phyloP scores from a whole-genome alignment of 1,284 basidiomycete species.

The Marasmius sp. region DNA sequence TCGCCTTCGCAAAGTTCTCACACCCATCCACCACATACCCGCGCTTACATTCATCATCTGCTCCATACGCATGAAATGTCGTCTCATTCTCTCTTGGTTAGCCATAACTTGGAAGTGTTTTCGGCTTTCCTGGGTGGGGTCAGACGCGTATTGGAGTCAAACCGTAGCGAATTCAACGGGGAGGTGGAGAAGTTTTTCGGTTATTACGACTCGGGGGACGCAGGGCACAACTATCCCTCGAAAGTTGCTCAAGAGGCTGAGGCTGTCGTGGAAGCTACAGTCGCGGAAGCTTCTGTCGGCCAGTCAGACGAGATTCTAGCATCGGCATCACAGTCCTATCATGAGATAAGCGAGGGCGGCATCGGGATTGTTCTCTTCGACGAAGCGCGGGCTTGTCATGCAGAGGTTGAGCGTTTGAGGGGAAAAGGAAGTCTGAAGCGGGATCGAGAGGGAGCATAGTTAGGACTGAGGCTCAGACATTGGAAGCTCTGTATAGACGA shows the following conservation, averaged over 20 bases:
- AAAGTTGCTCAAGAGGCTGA: neutral
- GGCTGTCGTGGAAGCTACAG: neutral
- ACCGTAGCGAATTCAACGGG: slow-evolving; percentile 33
- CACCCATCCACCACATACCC: slow-evolving; percentile 43
- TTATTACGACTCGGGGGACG: slow-evolving; percentile 46
- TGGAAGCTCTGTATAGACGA: too few species aligned
- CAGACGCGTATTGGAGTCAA: slow-evolving; percentile 38
- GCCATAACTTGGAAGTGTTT: slow-evolving; percentile 73
- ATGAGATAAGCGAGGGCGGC: neutral
- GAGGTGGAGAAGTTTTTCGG: slow-evolving; percentile 52
- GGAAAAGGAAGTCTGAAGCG: slow-evolving; percentile 66
- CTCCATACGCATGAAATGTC: slow-evolving; percentile 87
- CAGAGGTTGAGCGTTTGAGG: slow-evolving; percentile 59
- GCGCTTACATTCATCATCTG: slow-evolving; percentile 81
- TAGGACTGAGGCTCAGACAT: too few species aligned
- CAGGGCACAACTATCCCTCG: neutral
- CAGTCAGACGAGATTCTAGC: neutral
- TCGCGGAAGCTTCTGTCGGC: neutral
- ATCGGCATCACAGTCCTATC: neutral
- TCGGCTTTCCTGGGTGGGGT: slow-evolving; percentile 63
- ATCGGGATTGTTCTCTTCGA: slow-evolving; percentile 38
- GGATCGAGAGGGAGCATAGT: slow-evolving; percentile 29
- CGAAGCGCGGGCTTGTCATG: slow-evolving; percentile 57
- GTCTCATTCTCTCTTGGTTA: slow-evolving; percentile 66
- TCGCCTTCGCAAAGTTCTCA: neutral